Evolutionary conservation across 148 eudicot species (phyloP).

Genomic region (Spergularia marina): DNA sequence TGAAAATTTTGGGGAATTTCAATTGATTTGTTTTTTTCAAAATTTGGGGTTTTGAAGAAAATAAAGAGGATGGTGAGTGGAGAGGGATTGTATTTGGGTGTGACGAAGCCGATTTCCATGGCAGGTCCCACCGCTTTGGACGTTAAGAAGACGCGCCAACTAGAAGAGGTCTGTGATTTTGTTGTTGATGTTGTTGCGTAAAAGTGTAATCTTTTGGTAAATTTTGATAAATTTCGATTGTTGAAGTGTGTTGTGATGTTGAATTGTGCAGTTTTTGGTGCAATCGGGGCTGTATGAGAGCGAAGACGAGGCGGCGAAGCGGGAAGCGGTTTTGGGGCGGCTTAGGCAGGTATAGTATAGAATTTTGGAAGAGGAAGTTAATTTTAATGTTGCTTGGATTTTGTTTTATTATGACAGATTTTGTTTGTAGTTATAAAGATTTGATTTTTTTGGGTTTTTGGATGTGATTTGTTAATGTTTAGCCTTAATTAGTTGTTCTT

Average conservation of each 20-base stretch:
- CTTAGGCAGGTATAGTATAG: conserved; percentile 51
- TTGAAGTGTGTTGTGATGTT: background rate
- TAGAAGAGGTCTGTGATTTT: conserved; percentile 49
- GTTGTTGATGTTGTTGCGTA: background rate
- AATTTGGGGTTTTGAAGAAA: background rate
- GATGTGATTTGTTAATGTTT: background rate
- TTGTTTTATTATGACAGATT: background rate
- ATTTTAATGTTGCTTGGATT: background rate
- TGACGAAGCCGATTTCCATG: conserved; percentile 56
- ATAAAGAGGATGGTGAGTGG: conserved; percentile 33
- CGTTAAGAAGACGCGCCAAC: conserved; percentile 39
- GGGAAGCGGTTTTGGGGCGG: conserved; percentile 61
- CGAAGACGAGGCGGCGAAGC: conserved; percentile 56
- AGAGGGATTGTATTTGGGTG: conserved; percentile 45
- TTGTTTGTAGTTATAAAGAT: background rate
- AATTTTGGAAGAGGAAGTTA: background rate
- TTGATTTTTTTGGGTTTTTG: background rate
- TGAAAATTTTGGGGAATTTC: background rate
- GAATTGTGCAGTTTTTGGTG: conserved; percentile 53
- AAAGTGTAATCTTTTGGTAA: background rate
- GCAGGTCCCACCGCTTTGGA: conserved; percentile 59
- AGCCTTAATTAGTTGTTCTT: background rate
- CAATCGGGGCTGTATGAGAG: conserved; percentile 65
- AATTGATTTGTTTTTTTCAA: background rate
- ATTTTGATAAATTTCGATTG: background rate